Evolutionary conservation across 805 yeast species (phyloP).

Genomic region (Candida xyloterini): DNA sequence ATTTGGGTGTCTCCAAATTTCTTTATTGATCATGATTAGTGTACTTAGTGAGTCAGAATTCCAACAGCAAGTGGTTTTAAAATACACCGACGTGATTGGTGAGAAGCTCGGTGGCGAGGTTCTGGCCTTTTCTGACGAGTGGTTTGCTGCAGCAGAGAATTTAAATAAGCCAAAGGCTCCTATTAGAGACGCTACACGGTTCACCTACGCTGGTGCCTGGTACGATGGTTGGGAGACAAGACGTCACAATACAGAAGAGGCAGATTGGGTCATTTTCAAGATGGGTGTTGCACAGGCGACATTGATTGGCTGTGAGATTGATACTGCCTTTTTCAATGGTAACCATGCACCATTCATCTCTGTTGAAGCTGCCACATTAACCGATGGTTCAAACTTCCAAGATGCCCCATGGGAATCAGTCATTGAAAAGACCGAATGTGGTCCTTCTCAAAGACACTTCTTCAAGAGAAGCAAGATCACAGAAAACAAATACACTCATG

Average conservation of each 20-base stretch:
- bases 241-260: conserved; percentile 80
- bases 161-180: conserved; percentile 80
- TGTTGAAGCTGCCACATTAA: conserved; percentile 62
- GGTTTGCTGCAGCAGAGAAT: conserved; percentile 93
- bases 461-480: conserved; percentile 64
- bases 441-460: conserved; percentile 85
- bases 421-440: conserved; percentile 73
- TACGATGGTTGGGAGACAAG: conserved; percentile 99
- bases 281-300: conserved; percentile 83
- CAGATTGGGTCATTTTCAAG: conserved; percentile 83
- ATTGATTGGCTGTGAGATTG: conserved; percentile 81
- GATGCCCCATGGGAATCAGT: conserved; percentile 65
- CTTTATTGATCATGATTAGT: conserved; percentile 4
- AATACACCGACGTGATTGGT: conserved; percentile 74
- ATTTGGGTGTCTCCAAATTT: neutral
- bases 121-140: conserved; percentile 74
- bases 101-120: conserved; percentile 80
- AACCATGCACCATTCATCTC: conserved; percentile 91
- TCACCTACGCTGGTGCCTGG: conserved; percentile 90
- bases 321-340: conserved; percentile 92
- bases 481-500: conserved; percentile 66
- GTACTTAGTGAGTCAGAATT: conserved; percentile 38
- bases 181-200: conserved; percentile 74
- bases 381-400: conserved; percentile 34
- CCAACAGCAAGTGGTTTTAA: conserved; percentile 44